Conservation (phyloP, 2,329 filamentous ascomycete genomes). For the Plenodomus lindquistii region DNA sequence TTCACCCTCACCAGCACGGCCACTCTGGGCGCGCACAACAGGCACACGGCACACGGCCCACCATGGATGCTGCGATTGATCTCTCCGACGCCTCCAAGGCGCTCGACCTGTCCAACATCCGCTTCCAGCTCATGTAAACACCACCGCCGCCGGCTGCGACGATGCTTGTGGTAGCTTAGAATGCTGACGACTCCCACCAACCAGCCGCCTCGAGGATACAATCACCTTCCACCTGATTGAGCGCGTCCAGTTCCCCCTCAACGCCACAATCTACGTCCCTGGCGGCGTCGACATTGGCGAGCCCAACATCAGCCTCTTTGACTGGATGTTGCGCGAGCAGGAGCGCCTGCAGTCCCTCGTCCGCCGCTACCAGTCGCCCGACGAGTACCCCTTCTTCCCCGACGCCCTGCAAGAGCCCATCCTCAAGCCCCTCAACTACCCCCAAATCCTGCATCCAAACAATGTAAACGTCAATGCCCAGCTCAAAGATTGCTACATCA, state of each 20-base stretch:
- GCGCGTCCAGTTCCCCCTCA: slow-evolving; percentile 94
- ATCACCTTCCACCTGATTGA: slow-evolving; percentile 98
- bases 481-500: slow-evolving; percentile 84
- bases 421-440: slow-evolving; percentile 86
- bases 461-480: slow-evolving; percentile 85
- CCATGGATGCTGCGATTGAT: slow-evolving; percentile 90
- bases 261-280: slow-evolving; percentile 81
- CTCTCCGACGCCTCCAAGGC: slow-evolving; percentile 83
- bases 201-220: slow-evolving; percentile 91
- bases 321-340: slow-evolving; percentile 91
- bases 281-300: slow-evolving; percentile 79
- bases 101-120: slow-evolving; percentile 86
- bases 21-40: not conserved
- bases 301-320: slow-evolving; percentile 77
- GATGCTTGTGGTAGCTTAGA: not conserved
- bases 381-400: slow-evolving; percentile 98
- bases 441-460: slow-evolving; percentile 83
- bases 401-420: slow-evolving; percentile 77
- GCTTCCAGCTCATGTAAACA: slow-evolving; percentile 88
- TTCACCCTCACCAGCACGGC: not conserved
- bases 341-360: slow-evolving; percentile 91
- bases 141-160: not conserved
- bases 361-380: slow-evolving; percentile 91
- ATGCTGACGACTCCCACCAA: slow-evolving; percentile 14
- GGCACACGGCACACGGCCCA: slow-evolving; percentile 9